These are phyloP conservation scores for Patellaria atrata DNA, from an alignment of 495 filamentous ascomycete genomes.

Conservation along the genomic window DNA sequence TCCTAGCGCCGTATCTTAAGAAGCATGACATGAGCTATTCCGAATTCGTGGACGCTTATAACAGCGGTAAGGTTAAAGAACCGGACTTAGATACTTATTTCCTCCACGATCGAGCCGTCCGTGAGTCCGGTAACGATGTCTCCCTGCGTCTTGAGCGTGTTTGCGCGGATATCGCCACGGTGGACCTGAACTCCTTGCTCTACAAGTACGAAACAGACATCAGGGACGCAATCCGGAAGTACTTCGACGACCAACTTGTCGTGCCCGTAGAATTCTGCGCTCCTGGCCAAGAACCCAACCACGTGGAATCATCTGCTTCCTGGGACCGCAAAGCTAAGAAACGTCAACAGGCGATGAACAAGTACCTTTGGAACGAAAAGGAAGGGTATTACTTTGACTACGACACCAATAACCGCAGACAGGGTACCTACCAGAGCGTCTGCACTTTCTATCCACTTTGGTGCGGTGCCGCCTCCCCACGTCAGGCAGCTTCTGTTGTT, in stretches of 20 bases:
- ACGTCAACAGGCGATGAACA: background rate
- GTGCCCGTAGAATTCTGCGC: background rate
- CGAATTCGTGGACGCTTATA: background rate
- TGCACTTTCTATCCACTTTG: background rate
- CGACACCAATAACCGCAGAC: background rate
- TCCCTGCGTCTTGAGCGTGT: background rate
- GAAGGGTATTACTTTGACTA: background rate
- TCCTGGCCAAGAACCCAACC: background rate
- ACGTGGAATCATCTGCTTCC: background rate
- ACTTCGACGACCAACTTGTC: background rate
- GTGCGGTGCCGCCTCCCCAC: background rate
- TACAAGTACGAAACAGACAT: background rate
- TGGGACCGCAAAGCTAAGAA: background rate
- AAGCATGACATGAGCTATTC: background rate
- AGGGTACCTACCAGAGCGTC: background rate
- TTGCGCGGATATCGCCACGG: background rate
- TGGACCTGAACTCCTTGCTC: background rate
- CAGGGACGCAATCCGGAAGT: background rate
- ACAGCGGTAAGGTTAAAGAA: background rate
- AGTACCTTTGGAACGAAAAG: conserved; percentile 1
- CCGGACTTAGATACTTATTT: background rate
- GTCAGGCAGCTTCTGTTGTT: background rate
- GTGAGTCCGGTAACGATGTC: background rate
- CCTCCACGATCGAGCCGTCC: background rate
- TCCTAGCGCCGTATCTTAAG: background rate